Conservation (phyloP, 2,329 filamentous ascomycete genomes). For the Aspergillus caelatus region DNA sequence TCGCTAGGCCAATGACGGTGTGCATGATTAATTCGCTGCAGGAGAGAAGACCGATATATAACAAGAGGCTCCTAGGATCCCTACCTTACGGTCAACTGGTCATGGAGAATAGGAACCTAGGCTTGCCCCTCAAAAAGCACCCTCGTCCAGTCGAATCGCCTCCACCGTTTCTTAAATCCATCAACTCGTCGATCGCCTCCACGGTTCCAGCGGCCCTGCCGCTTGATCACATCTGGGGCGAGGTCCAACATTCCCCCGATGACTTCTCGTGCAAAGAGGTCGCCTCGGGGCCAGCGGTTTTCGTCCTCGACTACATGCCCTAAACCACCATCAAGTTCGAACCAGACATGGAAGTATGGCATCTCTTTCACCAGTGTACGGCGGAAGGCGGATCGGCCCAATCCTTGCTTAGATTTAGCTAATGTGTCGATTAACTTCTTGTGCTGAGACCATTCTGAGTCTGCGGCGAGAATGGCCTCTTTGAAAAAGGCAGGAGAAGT, state of each 20-base stretch:
- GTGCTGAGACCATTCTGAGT: conserved; percentile 96
- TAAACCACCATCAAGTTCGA: conserved; percentile 85
- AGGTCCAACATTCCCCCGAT: conserved; percentile 89
- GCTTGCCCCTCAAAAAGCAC: conserved; percentile 56
- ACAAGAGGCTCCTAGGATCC: neutral
- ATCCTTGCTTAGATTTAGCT: conserved; percentile 57
- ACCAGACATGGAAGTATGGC: conserved; percentile 99
- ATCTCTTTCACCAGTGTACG: conserved; percentile 86
- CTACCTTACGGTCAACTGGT: neutral
- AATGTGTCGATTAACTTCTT: conserved; percentile 90
- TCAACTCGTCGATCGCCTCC: conserved; percentile 69
- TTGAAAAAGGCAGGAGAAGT: conserved; percentile 93
- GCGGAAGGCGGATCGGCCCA: conserved; percentile 81
- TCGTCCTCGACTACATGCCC: conserved; percentile 91
- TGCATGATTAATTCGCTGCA: neutral
- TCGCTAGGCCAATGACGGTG: neutral
- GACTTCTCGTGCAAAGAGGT: conserved; percentile 89
- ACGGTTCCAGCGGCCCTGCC: conserved; percentile 81
- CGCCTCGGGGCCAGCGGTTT: conserved; percentile 82
- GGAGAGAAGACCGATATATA: neutral
- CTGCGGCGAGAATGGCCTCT: conserved; percentile 84
- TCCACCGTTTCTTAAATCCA: conserved; percentile 81
- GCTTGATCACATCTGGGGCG: conserved; percentile 81
- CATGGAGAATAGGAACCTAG: neutral
- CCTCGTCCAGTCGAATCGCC: conserved; percentile 87